Base-by-base conservation (phyloP, 2,329 filamentous ascomycete species). In the Pseudopyricularia cyperi region DNA sequence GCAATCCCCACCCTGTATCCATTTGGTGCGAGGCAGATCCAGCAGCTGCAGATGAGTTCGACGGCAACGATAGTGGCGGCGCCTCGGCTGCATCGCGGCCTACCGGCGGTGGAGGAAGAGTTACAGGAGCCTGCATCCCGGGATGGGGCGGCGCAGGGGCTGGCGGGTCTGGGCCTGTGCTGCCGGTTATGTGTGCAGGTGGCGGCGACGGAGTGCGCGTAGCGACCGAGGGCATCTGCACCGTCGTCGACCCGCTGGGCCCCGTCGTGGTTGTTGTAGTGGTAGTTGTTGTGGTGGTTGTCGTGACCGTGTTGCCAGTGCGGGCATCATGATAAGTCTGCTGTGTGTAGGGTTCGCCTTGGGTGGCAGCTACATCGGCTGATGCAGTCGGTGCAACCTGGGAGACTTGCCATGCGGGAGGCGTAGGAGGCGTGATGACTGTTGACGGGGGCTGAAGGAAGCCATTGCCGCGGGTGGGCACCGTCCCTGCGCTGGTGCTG, bases 241-340 rank as follows among this genome's bases (percentile, higher is more conserved):
- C 48, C 15, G 48, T 50, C n/a, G 48, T 50, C n/a, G 48, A 50
- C 22, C 33, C 48, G 33, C 48, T 50, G 7, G 48, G 48, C 19
- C 48, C 33, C 11, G 48, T 50, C 12, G 48, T 50, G 5, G 48
- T 39, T 9, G 48, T 39, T 19, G 48, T 50, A 2, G 48, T 39
- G 11, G 48, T 50, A 0, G 48, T 50, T n/a, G 48, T 50, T 3
- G 48, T 50, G 19, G 48, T 50, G 12, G 48, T 50, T 3, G 48
- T 50, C 1, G 48, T 50, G 32, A 50, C 33, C 12, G 48, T 50
- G 33, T 50, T 50, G 22, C 48, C 48, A 11, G 48, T 50, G 12
- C 33, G 19, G 4, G 22, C 48, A 37, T 50, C 48, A 17, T 50
- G 48, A 5, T 50, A 50, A 7, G 48, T 50, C 33, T 50, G 48